phyloP scores from a whole-genome alignment of 2,329 filamentous ascomycete genomes.

The Parafenestella ontariensis region DNA sequence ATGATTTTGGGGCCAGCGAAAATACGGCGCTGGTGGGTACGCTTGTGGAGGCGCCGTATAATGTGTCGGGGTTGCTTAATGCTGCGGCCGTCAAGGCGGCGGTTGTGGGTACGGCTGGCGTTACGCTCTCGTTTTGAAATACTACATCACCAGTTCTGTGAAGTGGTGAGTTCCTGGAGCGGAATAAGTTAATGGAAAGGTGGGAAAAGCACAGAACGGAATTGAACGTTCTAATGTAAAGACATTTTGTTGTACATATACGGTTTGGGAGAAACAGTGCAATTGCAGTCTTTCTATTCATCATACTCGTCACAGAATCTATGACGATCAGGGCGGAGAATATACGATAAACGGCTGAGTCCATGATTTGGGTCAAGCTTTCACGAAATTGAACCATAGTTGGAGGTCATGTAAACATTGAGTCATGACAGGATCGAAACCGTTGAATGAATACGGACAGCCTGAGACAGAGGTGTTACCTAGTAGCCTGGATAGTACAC shows the following conservation, averaged over 20 bases:
- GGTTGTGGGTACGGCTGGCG: conserved; percentile 50
- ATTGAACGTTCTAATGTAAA: no score
- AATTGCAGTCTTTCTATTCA: no score
- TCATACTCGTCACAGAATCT: no score
- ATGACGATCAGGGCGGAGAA: no score
- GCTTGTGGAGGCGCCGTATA: conserved; percentile 45
- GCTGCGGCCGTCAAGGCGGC: conserved; percentile 46
- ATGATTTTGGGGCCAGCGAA: conserved; percentile 47
- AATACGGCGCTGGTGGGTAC: conserved; percentile 45
- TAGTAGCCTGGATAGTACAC: conserved; percentile 47
- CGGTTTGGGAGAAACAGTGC: no score
- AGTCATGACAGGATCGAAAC: neutral
- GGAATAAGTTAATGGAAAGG: no score
- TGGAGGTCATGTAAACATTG: neutral
- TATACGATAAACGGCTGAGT: no score
- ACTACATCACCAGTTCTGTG: no score
- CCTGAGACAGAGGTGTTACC: neutral
- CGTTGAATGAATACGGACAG: neutral
- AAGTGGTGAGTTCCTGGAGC: no score
- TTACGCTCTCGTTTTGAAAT: conserved; percentile 37
- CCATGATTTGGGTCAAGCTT: no score
- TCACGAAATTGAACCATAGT: neutral
- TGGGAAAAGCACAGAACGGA: no score
- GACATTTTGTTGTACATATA: no score
- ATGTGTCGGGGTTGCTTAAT: conserved; percentile 39